Evolutionary conservation across 768 basidiomycete genomes (phyloP).

Genomic region (Cyclocybe cylindracea): DNA sequence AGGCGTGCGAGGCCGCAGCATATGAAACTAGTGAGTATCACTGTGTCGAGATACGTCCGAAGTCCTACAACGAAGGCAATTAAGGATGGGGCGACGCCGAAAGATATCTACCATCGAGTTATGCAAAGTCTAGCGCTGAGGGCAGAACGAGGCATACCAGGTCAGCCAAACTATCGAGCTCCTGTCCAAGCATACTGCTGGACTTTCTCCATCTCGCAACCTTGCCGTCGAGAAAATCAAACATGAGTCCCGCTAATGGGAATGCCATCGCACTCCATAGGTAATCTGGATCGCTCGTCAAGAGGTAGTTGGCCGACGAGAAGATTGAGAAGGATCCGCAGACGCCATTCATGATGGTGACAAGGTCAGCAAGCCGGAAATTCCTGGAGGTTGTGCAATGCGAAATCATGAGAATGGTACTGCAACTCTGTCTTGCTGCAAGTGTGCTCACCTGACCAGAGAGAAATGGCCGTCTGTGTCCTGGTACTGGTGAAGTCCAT

Average conservation of each 20-base stretch:
- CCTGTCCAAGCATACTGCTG: conserved; percentile 94
- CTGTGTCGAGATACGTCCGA: conserved; percentile 87
- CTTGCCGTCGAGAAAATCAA: conserved; percentile 97
- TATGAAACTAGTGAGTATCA: conserved; percentile 86
- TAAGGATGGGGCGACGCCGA: conserved; percentile 96
- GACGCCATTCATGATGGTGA: conserved; percentile 99
- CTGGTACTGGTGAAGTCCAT: conserved; percentile 77
- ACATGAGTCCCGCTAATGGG: conserved; percentile 93
- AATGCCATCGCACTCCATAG: conserved; percentile 86
- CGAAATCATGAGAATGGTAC: conserved; percentile 9
- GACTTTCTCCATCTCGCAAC: conserved; percentile 97
- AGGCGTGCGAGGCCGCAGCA: conserved; percentile 96
- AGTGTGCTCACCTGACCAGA: conserved; percentile 76
- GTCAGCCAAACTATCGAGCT: conserved; percentile 96
- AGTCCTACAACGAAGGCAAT: conserved; percentile 90
- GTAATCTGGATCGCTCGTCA: conserved; percentile 75
- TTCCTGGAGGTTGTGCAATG: conserved; percentile 56
- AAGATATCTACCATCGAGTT: conserved; percentile 72
- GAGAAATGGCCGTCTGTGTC: conserved; percentile 96
- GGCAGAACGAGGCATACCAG: conserved; percentile 54
- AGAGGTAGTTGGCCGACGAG: conserved; percentile 86
- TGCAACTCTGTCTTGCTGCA: conserved; percentile 16
- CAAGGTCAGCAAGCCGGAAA: conserved; percentile 95
- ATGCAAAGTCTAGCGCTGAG: neutral
- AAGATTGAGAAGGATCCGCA: conserved; percentile 97